Conservation (phyloP, 768 basidiomycete genomes). For the Calocera viscosa region DNA sequence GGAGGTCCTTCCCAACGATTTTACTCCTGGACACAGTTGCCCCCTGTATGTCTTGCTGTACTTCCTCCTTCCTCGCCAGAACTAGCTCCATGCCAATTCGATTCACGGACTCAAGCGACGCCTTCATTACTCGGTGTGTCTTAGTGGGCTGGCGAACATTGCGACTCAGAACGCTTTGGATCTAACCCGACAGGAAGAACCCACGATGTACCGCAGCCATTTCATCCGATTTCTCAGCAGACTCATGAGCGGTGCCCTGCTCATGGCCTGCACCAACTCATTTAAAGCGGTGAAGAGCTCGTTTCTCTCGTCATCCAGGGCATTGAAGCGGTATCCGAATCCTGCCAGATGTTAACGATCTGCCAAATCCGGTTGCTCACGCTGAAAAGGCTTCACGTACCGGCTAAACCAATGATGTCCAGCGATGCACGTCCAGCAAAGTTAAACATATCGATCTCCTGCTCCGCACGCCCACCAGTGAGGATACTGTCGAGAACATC, state of each 20-base stretch:
- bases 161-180: too few relatives aligned
- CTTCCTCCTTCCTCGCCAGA: background rate
- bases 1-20: background rate
- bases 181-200: background rate
- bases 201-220: background rate
- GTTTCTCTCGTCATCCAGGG: background rate
- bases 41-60: too few relatives aligned
- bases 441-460: slow-evolving; percentile 37
- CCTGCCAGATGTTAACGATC: background rate
- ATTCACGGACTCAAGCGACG: background rate
- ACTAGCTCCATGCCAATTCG: background rate
- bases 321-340: background rate
- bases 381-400: slow-evolving; percentile 7
- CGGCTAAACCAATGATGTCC: slow-evolving; percentile 17
- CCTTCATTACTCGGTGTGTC: background rate
- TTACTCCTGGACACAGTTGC: slow-evolving; percentile 28
- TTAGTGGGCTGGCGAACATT: background rate
- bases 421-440: background rate
- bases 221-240: background rate
- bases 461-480: slow-evolving; percentile 9
- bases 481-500: slow-evolving; percentile 32
- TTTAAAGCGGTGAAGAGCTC: background rate
- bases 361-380: background rate
- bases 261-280: background rate
- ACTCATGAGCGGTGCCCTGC: background rate